Base-by-base conservation (phyloP, 495 filamentous ascomycete genomes). In the Glonium stellatum region DNA sequence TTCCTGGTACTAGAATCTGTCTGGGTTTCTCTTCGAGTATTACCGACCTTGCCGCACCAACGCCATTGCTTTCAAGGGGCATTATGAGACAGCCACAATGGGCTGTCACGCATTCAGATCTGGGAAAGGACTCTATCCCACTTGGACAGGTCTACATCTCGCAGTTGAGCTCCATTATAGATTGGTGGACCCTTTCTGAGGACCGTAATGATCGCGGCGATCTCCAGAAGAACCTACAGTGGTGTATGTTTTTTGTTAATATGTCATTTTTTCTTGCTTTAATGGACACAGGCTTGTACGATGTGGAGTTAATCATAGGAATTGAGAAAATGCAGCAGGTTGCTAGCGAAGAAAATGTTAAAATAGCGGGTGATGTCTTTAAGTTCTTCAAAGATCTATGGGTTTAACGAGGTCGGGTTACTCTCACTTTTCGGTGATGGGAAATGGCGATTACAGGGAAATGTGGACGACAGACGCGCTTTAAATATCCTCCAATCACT, bases 131-230 rank as follows among this genome's bases (percentile, higher is more conserved):
- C 42, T 1, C 35, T 37, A 6, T 41, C 36, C 36, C 54, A 11
- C 18, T 42, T 4, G 54, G 54, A 46, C 37, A 42, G 11, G 54
- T 56, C 27, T 46, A 56, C 54, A 56, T 56, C 27, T 46, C 22
- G 22, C 18, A 13, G n/a, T 18, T 56, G 22, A 56, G 42, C 54
- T 56, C 54, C 15, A 56, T 56, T 22, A 56, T 56, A 10, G 36
- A 56, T 25, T 56, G 54, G 54, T 56, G 54, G 54, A 37, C 54
- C 5, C 10, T 56, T 13, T 37, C 13, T 18, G 54, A 56, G 54
- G 54, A 56, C 19, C 54, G 54, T 1, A 56, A 56, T 18, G 54
- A 56, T 12, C 11, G 27, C 22, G 27, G 4, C 18, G 54, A 56
- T 36, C 36, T 56, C 9, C 54, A 56, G 34, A 37, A 22, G n/a